Base-by-base conservation (phyloP, 768 basidiomycete genomes). In the Lactarius hatsudake region DNA sequence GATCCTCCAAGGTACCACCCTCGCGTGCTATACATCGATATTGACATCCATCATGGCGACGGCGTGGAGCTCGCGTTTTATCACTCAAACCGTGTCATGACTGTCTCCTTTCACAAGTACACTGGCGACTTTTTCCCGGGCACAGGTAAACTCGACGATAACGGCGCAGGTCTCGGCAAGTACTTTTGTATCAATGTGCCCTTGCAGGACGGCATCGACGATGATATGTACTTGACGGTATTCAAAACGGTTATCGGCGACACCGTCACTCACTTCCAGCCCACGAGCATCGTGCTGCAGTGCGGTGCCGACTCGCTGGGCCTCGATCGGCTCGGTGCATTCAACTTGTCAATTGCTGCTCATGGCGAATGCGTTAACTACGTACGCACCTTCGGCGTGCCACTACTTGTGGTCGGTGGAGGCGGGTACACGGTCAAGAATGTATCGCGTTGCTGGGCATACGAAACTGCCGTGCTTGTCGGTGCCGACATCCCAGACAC, bases 101-200 rank as follows among this genome's bases (percentile, higher is more conserved):
- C 96, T 0, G 93, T 98, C 17, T 98, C 96, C 0, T 99, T 99
- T 79, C 96, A 99, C 82, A 98, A 98, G 79, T 99, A 97, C 81
- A 95, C 92, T 1, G 95, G 94, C 64, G 94, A 96, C 73, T 99
- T 99, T 82, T 99, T 99, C 77, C 96, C 96, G 0, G 95, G 96
- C 0, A 99, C 96, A 0, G 96, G 96, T 18, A 95, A 95, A 76
- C 83, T 98, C 10, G 92, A 96, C 74, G 96, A 99, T 78, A 93
- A 94, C 68, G 93, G 94, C 17, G 81, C 83, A 23, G 90, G 88
- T n/a, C 75, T 87, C 1, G 96, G 96, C 62, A 97, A 96, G 78
- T 90, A 98, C 75, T 99, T 98, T 76, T 90, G 88, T 67, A 81
- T 98, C 53, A 99, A 99, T 74, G 93, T 99, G 0, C 96, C 96